phyloP scores from a whole-genome alignment of 2,329 filamentous ascomycete genomes.

The Aspergillus sojae region DNA sequence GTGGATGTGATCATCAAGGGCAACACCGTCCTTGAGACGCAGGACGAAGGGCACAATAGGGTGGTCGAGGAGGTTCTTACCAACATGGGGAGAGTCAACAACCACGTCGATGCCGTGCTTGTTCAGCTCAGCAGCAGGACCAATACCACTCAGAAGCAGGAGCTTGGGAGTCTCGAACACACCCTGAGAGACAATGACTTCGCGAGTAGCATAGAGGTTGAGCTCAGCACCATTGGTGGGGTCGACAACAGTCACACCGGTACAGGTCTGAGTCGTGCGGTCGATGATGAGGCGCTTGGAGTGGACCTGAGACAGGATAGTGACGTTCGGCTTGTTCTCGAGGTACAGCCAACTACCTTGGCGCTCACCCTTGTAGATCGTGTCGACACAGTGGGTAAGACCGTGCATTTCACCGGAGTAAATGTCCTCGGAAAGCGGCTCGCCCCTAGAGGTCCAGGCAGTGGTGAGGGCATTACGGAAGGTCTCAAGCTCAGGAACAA shows the following conservation, averaged over 20 bases:
- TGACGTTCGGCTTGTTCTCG: conserved; percentile 58
- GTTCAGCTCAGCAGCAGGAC: conserved; percentile 45
- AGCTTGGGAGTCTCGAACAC: conserved; percentile 57
- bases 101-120: conserved; percentile 36
- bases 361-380: conserved; percentile 61
- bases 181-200: conserved; percentile 54
- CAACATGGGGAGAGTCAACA: conserved; percentile 32
- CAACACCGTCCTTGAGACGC: conserved; percentile 45
- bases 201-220: conserved; percentile 52
- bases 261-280: conserved; percentile 41
- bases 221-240: conserved; percentile 43
- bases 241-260: conserved; percentile 53
- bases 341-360: conserved; percentile 57
- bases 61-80: conserved; percentile 41
- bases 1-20: conserved; percentile 45
- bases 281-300: conserved; percentile 60
- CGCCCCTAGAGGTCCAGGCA: conserved; percentile 59
- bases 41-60: conserved; percentile 47
- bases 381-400: conserved; percentile 56
- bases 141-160: conserved; percentile 53
- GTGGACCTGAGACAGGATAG: conserved; percentile 51
- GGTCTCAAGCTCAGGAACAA: conserved; percentile 55
- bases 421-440: conserved; percentile 56
- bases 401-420: conserved; percentile 60
- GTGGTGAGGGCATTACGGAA: conserved; percentile 51